Percentiles rank a stretch among this genome's conserved stretches.
These are phyloP conservation scores for Gymnopus androsaceus DNA, from an alignment of 1,284 basidiomycete species.

Conservation along the genomic window DNA sequence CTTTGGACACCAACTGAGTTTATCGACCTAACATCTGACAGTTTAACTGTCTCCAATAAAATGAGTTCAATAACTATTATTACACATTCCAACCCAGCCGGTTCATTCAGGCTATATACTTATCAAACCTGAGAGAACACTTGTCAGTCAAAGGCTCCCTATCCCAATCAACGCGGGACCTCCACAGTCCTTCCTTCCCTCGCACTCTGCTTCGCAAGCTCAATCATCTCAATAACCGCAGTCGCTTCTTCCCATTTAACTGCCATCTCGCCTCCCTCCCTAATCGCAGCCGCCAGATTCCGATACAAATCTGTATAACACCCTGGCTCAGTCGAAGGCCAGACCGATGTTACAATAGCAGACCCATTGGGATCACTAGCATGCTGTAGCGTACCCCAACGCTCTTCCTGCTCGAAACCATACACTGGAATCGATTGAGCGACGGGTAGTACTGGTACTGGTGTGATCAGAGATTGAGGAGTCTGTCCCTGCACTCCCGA, in stretches of 20 bases:
- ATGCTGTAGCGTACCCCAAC: slow-evolving; percentile 63
- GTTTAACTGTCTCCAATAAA: too few relatives aligned
- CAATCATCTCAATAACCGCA: slow-evolving; percentile 72
- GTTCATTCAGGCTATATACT: too few relatives aligned
- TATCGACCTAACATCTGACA: too few relatives aligned
- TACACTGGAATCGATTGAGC: too few relatives aligned
- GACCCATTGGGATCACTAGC: slow-evolving; percentile 44
- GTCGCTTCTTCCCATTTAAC: slow-evolving; percentile 75
- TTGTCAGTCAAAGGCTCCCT: too few relatives aligned
- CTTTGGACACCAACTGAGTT: too few relatives aligned
- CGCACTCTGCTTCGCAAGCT: slow-evolving; percentile 67
- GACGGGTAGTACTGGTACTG: too few relatives aligned
- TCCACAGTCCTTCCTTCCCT: slow-evolving; percentile 47
- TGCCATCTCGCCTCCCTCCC: slow-evolving; percentile 50
- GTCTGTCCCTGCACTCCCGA: neutral
- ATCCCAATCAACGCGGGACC: neutral
- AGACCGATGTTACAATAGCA: slow-evolving; percentile 55
- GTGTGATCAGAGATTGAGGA: slow-evolving; percentile 41
- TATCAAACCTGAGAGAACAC: too few relatives aligned
- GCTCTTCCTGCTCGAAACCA: slow-evolving; percentile 59
- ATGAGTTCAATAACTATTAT: too few relatives aligned
- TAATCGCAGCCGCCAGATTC: slow-evolving; percentile 65
- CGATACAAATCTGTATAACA: slow-evolving; percentile 64
- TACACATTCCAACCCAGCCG: too few relatives aligned
- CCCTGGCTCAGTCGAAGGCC: slow-evolving; percentile 65